Percentiles rank a stretch among this genome's conserved stretches.
phyloP scores from a whole-genome alignment of 2,329 filamentous ascomycete species.

The Claviceps sp. region DNA sequence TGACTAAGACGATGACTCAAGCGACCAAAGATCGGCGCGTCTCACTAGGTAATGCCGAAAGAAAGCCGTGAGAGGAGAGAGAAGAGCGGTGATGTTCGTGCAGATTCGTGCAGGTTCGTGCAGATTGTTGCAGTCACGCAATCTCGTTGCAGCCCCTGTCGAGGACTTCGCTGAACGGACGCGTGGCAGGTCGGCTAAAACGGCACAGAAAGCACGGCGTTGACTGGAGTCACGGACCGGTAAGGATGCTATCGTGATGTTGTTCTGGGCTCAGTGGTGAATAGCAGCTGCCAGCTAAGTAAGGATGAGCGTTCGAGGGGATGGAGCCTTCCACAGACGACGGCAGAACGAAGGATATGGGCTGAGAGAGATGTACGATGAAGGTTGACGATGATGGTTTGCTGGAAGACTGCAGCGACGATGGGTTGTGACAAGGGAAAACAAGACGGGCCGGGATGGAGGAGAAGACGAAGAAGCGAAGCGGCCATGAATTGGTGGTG shows the following conservation, averaged over 20 bases:
- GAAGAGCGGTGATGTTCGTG: background rate
- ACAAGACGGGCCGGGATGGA: slow-evolving; percentile 1
- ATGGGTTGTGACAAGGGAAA: slow-evolving; percentile 2
- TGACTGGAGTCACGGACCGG: background rate
- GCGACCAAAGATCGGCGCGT: background rate
- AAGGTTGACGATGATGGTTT: background rate
- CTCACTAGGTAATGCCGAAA: background rate
- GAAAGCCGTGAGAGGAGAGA: too few species aligned
- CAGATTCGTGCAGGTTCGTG: too few species aligned
- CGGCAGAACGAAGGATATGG: background rate
- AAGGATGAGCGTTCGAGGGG: background rate
- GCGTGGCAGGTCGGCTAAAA: background rate
- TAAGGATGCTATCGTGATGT: background rate
- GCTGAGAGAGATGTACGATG: background rate
- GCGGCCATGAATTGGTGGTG: background rate
- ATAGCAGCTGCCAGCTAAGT: background rate
- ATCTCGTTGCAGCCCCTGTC: slow-evolving; percentile 3
- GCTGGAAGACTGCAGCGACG: background rate
- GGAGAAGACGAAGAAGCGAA: slow-evolving; percentile 1
- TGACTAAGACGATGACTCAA: slow-evolving; percentile 1
- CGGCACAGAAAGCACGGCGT: background rate
- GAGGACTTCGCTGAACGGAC: slow-evolving; percentile 2
- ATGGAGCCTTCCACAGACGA: background rate
- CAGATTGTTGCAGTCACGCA: slow-evolving; percentile 4
- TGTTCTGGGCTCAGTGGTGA: background rate